Conservation (phyloP, 2,329 filamentous ascomycete species). For the Nannizziopsis arthrosporioides region DNA sequence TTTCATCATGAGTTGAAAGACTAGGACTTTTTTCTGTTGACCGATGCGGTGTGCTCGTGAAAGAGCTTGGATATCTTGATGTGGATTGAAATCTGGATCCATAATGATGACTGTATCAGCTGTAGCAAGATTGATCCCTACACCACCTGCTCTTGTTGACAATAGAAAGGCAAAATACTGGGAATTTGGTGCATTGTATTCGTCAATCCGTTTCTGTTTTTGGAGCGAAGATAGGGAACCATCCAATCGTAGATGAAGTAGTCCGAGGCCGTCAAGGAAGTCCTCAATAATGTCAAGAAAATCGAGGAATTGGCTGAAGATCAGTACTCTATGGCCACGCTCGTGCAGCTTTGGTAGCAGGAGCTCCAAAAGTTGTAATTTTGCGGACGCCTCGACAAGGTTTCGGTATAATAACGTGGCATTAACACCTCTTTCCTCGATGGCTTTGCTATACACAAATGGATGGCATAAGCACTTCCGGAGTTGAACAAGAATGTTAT, state of each 20-base stretch:
- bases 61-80: constrained; percentile 92
- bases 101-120: constrained; percentile 97
- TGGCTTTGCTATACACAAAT: constrained; percentile 80
- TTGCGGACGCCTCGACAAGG: constrained; percentile 80
- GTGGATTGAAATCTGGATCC: constrained; percentile 93
- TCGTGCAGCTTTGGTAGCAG: constrained; percentile 80
- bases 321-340: constrained; percentile 76
- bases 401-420: constrained; percentile 58
- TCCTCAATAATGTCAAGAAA: constrained; percentile 88
- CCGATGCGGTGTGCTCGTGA: constrained; percentile 93
- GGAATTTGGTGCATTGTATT: constrained; percentile 78
- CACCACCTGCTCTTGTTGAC: constrained; percentile 86
- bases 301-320: constrained; percentile 88
- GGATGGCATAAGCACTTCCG: constrained; percentile 92
- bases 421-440: constrained; percentile 67
- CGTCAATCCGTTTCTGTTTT: constrained; percentile 90
- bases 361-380: constrained; percentile 69
- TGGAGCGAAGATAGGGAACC: constrained; percentile 69
- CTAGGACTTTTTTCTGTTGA: constrained; percentile 88
- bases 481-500: constrained; percentile 91
- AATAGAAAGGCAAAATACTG: constrained; percentile 79
- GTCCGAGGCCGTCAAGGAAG: constrained; percentile 64
- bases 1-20: constrained; percentile 87
- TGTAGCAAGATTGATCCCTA: constrained; percentile 93
- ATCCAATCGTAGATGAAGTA: constrained; percentile 70